These are phyloP conservation scores for Datura wrightii DNA, from an alignment of 257 asterid species.

Conservation along the genomic window DNA sequence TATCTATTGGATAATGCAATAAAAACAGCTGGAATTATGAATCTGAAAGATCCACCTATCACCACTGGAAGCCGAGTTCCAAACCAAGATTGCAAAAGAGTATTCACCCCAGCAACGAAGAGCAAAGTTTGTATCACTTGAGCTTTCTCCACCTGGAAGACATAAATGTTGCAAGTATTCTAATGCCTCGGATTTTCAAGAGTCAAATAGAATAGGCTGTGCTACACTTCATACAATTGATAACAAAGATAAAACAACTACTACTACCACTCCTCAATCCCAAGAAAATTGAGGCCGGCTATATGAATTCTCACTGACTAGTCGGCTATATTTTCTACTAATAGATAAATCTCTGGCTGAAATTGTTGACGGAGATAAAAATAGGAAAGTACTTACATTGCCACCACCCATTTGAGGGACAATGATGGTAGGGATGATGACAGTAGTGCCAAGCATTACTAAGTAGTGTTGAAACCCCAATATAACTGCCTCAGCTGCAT, in stretches of 20 bases:
- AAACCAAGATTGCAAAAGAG: constrained; percentile 78
- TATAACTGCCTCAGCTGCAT: constrained; percentile 76
- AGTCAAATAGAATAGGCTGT: background rate
- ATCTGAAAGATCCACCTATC: constrained; percentile 83
- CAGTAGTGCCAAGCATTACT: constrained; percentile 94
- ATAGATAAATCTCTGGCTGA: background rate
- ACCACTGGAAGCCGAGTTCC: constrained; percentile 87
- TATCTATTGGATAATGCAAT: constrained; percentile 65
- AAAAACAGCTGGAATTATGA: constrained; percentile 76
- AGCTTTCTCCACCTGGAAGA: constrained; percentile 74
- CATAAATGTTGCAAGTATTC: background rate
- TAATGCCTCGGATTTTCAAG: background rate
- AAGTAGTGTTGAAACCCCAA: constrained; percentile 92
- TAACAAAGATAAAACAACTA: background rate
- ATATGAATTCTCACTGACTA: background rate
- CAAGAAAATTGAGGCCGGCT: background rate
- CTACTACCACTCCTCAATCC: background rate
- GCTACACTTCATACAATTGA: background rate
- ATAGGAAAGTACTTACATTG: constrained; percentile 51
- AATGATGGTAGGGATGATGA: constrained; percentile 77
- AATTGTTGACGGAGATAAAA: background rate
- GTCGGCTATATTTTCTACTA: background rate
- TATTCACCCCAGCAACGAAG: constrained; percentile 86
- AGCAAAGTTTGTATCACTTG: constrained; percentile 77
- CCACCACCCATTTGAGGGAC: constrained; percentile 99